Percentiles rank a stretch among this genome's conserved stretches.
These are phyloP conservation scores for Solanum lycopersicoides DNA, from an alignment of 257 asterid genomes.

Conservation along the genomic window DNA sequence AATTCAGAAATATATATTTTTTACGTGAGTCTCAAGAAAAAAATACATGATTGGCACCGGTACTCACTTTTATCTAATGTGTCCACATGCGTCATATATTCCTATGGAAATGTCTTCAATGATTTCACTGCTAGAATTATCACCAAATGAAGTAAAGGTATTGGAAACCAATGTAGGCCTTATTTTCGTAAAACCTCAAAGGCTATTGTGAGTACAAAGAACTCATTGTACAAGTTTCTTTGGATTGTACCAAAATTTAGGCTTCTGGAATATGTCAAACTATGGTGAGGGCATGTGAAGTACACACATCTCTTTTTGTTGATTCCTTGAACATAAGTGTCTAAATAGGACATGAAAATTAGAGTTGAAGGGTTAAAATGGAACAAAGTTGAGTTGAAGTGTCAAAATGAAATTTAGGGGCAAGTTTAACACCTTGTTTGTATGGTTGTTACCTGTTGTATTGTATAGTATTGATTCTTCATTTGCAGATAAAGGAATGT, in stretches of 20 bases:
- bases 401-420: too few relatives aligned
- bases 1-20: conserved; percentile 17
- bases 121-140: neutral
- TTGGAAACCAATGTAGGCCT: neutral
- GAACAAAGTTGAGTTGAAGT: too few relatives aligned
- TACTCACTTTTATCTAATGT: neutral
- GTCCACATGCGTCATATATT: neutral
- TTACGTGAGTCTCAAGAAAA: neutral
- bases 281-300: neutral
- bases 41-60: neutral
- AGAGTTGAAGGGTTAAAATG: too few relatives aligned
- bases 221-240: conserved; percentile 1
- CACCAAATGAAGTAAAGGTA: neutral
- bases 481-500: neutral
- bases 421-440: too few relatives aligned
- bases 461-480: neutral
- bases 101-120: neutral
- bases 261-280: neutral
- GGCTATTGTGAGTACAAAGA: neutral
- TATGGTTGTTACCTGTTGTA: too few relatives aligned
- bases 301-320: too few relatives aligned
- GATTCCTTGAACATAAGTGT: too few relatives aligned
- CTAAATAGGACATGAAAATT: too few relatives aligned
- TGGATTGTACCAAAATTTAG: neutral
- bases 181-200: too few relatives aligned